phyloP scores from a whole-genome alignment of 1,284 basidiomycete genomes.

The Trametes sp. region DNA sequence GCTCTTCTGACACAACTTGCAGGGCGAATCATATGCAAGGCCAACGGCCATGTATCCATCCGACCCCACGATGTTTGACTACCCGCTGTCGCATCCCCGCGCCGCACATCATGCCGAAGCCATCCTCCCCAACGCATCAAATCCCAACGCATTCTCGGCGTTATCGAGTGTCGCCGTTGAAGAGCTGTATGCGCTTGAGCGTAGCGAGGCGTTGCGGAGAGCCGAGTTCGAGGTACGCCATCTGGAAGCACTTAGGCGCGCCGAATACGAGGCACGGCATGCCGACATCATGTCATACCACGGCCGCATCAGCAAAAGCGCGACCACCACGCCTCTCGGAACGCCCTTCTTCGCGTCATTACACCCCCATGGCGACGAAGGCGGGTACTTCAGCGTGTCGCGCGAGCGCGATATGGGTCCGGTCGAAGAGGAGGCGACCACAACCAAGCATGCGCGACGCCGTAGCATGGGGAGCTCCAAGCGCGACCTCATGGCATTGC shows the following conservation, averaged over 20 bases:
- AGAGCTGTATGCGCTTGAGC: constrained; percentile 87
- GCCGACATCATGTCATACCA: constrained; percentile 61
- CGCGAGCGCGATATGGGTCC: constrained; percentile 44
- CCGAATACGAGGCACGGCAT: constrained; percentile 74
- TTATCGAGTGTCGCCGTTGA: constrained; percentile 86
- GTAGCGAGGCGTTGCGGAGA: constrained; percentile 80
- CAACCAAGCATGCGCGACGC: constrained; percentile 41
- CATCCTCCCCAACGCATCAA: constrained; percentile 38
- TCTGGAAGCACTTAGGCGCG: constrained; percentile 80
- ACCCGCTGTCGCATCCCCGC: constrained; percentile 36
- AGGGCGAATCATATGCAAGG: constrained; percentile 74
- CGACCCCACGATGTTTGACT: constrained; percentile 52
- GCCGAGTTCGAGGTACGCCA: constrained; percentile 88
- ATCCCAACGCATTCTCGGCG: constrained; percentile 70
- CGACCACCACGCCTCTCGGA: constrained; percentile 72
- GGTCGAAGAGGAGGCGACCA: constrained; percentile 44
- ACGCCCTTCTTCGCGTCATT: constrained; percentile 52
- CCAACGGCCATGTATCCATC: constrained; percentile 63
- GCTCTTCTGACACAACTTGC: constrained; percentile 23
- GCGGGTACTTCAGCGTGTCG: constrained; percentile 52
- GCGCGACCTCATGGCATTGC: constrained; percentile 37
- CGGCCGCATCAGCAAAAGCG: constrained; percentile 61
- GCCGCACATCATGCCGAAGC: constrained; percentile 32
- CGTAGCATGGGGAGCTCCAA: constrained; percentile 50
- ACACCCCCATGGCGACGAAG: constrained; percentile 42